Base-by-base conservation (phyloP, 2,329 filamentous ascomycete species). In the Colletotrichum sp. region DNA sequence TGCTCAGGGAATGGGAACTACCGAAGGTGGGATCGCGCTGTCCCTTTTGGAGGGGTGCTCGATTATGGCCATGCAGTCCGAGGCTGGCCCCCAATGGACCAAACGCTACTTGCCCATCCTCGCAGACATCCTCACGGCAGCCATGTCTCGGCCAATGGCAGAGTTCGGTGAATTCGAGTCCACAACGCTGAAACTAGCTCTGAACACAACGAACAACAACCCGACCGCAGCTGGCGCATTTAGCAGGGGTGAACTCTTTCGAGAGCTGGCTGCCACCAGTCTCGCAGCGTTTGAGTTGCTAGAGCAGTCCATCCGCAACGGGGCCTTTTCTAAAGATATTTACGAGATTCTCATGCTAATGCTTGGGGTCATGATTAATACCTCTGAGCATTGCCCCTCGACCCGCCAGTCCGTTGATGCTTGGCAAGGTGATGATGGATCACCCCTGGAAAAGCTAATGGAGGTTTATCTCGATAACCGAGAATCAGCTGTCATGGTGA, bases 191-290 rank as follows among this genome's bases (percentile, higher is more conserved):
- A 92, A 94, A 72, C 89, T 98, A 5, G 93, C 95, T 43, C 90
- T 98, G 77, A 98, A 98, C 80, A 89, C 96, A 65, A 97, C 96
- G 10, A 98, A 98, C 85, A 95, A 95, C 79, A 94, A 94, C 76
- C 85, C 90, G 0, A 86, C 88, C 16, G 92, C 95, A 14, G 95
- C 94, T 55, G 89, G 91, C 34, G 86, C 91, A 4, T 95, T 98
- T 79, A 90, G 93, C 34, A 87, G 90, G n/a, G 88, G 88, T 66
- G 86, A 87, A 10, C 84, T 94, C 12, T 86, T 92, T 72, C 81
- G 86, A 52, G 79, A 83, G 73, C 81, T 93, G 16, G 87, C 87
- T 3, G 81, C 83, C 4, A 85, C 87, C 1, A 88, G 94, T 30
- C 87, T 91, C 7, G 83, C 83, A 4, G 87, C 88, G 4, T 91